Evolutionary conservation across 2,329 filamentous ascomycete species (phyloP).

Genomic region (Alternaria sp.): DNA sequence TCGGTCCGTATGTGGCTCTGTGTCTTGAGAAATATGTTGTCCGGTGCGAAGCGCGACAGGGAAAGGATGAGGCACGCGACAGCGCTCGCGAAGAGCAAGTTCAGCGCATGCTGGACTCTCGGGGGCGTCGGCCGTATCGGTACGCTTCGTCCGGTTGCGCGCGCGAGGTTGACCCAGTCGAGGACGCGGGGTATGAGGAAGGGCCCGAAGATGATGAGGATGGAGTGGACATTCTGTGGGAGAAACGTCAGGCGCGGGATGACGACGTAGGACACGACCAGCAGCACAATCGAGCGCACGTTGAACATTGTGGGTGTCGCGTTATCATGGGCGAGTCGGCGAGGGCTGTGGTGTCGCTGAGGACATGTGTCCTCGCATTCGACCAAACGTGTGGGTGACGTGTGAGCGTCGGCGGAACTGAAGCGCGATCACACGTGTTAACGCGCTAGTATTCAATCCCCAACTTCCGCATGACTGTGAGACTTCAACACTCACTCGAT

Average conservation of each 20-base stretch:
- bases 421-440: conserved; percentile 18
- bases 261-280: conserved; percentile 44
- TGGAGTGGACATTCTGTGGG: conserved; percentile 38
- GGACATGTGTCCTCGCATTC: conserved; percentile 17
- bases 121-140: conserved; percentile 63
- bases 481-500: not conserved
- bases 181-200: conserved; percentile 72
- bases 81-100: conserved; percentile 64
- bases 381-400: conserved; percentile 13
- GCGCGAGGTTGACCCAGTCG: conserved; percentile 66
- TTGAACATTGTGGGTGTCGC: conserved; percentile 38
- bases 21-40: conserved; percentile 82
- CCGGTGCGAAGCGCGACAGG: conserved; percentile 71
- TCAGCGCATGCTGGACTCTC: conserved; percentile 63
- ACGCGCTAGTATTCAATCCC: not conserved
- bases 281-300: conserved; percentile 39
- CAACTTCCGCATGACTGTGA: not conserved
- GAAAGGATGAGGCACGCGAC: conserved; percentile 65
- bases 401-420: conserved; percentile 8
- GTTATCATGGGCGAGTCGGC: conserved; percentile 11
- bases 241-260: conserved; percentile 49
- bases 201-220: conserved; percentile 67
- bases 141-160: conserved; percentile 50
- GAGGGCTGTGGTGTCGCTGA: conserved; percentile 1
- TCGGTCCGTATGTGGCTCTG: conserved; percentile 83